phyloP scores from a whole-genome alignment of 176 grass and related monocot species.

The Poa pratensis region DNA sequence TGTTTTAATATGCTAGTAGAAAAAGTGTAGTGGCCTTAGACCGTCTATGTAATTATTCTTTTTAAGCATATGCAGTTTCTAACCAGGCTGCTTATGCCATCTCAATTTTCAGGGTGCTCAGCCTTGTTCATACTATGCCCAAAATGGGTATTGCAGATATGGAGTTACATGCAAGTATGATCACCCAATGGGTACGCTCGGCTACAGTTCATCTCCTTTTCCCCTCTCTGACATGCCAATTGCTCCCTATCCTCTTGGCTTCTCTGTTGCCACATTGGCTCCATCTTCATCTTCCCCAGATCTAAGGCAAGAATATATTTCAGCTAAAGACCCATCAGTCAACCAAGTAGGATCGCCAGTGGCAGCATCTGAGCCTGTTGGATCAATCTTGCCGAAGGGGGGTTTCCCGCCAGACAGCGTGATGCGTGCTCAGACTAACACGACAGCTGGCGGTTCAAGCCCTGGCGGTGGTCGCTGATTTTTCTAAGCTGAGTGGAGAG shows the following conservation, averaged over 20 bases:
- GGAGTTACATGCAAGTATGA: slow-evolving; percentile 84
- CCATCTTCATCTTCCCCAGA: slow-evolving; percentile 70
- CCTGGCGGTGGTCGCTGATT: slow-evolving; percentile 57
- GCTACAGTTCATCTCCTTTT: slow-evolving; percentile 74
- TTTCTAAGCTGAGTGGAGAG: slow-evolving; percentile 47
- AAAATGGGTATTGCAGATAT: slow-evolving; percentile 85
- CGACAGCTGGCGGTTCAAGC: slow-evolving; percentile 48
- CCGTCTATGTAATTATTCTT: background rate
- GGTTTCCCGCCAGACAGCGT: slow-evolving; percentile 48
- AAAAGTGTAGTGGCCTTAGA: slow-evolving; percentile 10
- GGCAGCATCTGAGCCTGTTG: slow-evolving; percentile 45
- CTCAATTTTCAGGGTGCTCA: slow-evolving; percentile 66
- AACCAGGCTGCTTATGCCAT: slow-evolving; percentile 33
- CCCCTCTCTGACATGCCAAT: slow-evolving; percentile 64
- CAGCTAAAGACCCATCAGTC: slow-evolving; percentile 53
- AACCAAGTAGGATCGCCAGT: slow-evolving; percentile 54
- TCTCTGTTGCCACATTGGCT: slow-evolving; percentile 60
- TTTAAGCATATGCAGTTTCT: slow-evolving; percentile 32
- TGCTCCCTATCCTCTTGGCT: slow-evolving; percentile 64
- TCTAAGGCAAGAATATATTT: slow-evolving; percentile 61
- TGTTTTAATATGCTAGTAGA: slow-evolving; percentile 24
- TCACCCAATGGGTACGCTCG: slow-evolving; percentile 68
- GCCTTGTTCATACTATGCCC: slow-evolving; percentile 72
- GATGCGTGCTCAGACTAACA: slow-evolving; percentile 56
- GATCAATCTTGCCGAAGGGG: slow-evolving; percentile 55